Percentiles rank a stretch among this genome's conserved stretches.
phyloP scores from a whole-genome alignment of 495 filamentous ascomycete species.

The Xylaria intraflava region DNA sequence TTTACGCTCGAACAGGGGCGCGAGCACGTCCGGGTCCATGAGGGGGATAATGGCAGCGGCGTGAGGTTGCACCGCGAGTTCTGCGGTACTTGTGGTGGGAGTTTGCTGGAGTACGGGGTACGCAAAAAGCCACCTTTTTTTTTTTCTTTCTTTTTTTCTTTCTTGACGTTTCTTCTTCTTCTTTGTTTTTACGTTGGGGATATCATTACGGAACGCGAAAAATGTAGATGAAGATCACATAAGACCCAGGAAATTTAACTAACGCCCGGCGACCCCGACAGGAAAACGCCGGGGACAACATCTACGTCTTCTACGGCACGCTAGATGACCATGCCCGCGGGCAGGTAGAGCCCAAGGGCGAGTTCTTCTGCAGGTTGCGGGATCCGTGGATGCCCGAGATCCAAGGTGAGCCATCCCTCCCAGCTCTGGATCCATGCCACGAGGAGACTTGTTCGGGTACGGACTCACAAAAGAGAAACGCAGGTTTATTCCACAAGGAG shows the following conservation, averaged over 20 bases:
- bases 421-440: too few species aligned
- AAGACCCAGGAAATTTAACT: background rate
- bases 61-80: conserved; percentile 54
- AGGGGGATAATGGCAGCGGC: conserved; percentile 52
- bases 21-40: conserved; percentile 41
- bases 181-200: background rate
- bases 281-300: conserved; percentile 50
- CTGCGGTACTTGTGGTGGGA: conserved; percentile 55
- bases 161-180: background rate
- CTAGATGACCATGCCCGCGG: conserved; percentile 46
- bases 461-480: background rate
- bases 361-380: conserved; percentile 58
- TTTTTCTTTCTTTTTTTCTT: too few species aligned
- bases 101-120: conserved; percentile 59
- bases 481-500: conserved; percentile 55
- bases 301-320: conserved; percentile 59
- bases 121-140: too few species aligned
- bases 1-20: conserved; percentile 32
- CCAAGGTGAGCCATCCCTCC: conserved; percentile 47
- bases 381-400: conserved; percentile 60
- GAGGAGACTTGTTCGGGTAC: too few species aligned
- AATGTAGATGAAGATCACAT: background rate
- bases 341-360: conserved; percentile 59
- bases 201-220: too few species aligned
- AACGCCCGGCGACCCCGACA: conserved; percentile 12